Evolutionary conservation across 768 basidiomycete genomes (phyloP), one percentile per base, ranked within the genome.

Genomic region (Albatrellus ellisii): DNA sequence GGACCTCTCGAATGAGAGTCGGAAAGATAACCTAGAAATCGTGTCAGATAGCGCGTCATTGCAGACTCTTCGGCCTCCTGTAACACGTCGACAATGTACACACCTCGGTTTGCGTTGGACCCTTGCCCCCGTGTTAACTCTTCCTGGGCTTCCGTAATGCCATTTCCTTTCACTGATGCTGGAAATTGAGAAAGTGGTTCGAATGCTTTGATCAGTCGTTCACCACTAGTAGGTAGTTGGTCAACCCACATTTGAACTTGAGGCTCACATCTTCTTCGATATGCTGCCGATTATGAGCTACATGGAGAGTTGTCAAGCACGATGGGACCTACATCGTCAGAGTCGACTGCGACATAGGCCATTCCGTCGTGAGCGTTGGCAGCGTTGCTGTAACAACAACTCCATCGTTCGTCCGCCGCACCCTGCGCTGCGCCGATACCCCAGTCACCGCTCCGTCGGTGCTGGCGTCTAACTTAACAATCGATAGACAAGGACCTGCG

Each of bases 341-440:
- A 65, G 46, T 81, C 79, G 44, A 83, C 75, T 41, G 77, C 65
- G 36, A 83, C 75, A 54, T 83, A 83, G 41, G 79, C 76, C 80
- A 82, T 81, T 36, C 35, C 20, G 20, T 12, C 29, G 12, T 12
- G 29, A 31, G 12, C 3, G 29, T 7, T 12, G 29, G 29, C 4
- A 31, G 6, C 29, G n/a, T n/a, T n/a, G n/a, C n/a, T n/a, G n/a
- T n/a, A n/a, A n/a, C n/a, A n/a, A n/a, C n/a, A n/a, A n/a, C n/a
- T n/a, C n/a, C n/a, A n/a, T n/a, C n/a, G n/a, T n/a, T n/a, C n/a
- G n/a, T n/a, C n/a, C n/a, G n/a, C n/a, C n/a, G n/a, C n/a, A n/a
- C n/a, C n/a, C n/a, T n/a, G n/a, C n/a, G n/a, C n/a, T n/a, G n/a
- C n/a, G n/a, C n/a, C n/a, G n/a, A n/a, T n/a, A n/a, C n/a, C n/a